Base-by-base conservation (phyloP, 2,329 filamentous ascomycete genomes). In the Pseudogymnoascus sp. region DNA sequence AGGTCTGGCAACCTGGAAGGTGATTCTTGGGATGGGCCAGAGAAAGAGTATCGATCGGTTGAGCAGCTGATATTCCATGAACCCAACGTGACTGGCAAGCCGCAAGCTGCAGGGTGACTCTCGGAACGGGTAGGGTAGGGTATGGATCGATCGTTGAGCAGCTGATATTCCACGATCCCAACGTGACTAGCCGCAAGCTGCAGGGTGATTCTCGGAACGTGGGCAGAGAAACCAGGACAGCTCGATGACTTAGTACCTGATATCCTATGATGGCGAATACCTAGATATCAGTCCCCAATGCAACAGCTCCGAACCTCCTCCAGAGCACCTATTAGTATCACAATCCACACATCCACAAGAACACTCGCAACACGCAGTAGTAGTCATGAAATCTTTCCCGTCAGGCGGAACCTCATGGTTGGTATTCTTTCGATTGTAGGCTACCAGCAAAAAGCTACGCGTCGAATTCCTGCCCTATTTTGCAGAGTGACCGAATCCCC, bases 371-470 rank as follows among this genome's bases (percentile, higher is more conserved):
- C 40, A 44, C 40, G 40, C n/a, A 34, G 21, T 21, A 21, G 25
- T 7, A 28, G 31, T 34, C 31, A 34, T 34, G 31, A 34, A 34
- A 34, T 34, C 31, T 34, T 34, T 34, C 31, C 31, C 31, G 31
- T 34, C 31, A 34, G 31, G 31, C 31, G 31, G 31, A 34, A 34
- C 31, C 53, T 59, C 61, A 50, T 44, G 61, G 38, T 59, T 72
- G 68, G 69, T 70, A 73, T 72, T 72, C 70, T 59, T 81, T 82
- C 74, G 80, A 79, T 83, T 81, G 77, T 77, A 76, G 80, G 77
- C 79, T 81, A 79, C 78, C 78, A 77, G 77, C 79, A 80, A 81
- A 77, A 50, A 50, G 77, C 78, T 76, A 76, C 80, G 77, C 76
- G 72, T 71, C 79, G 78, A 78, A 78, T 80, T 79, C 79, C 81